A percentile compares a stretch with the other conserved stretches of the same genome.
These are phyloP conservation scores for Zoysia japonica DNA, from an alignment of 176 grass and related monocot genomes.

Conservation along the genomic window DNA sequence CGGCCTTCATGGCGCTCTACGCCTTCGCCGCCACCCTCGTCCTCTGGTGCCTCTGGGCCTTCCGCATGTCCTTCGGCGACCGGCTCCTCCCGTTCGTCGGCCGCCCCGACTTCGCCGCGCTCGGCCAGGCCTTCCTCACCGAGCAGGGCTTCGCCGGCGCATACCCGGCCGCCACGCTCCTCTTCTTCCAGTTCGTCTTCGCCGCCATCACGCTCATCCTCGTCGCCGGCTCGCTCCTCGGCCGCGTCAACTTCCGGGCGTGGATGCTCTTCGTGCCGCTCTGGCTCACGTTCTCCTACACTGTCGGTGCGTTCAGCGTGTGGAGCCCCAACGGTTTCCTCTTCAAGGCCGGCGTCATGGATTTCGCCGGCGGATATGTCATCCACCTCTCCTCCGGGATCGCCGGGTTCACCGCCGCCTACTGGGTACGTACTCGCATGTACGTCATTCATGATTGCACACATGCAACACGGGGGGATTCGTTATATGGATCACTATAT, in stretches of 20 bases:
- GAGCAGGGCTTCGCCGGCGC: constrained; percentile 64
- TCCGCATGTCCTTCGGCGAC: constrained; percentile 82
- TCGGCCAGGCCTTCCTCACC: constrained; percentile 47
- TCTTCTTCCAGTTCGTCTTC: constrained; percentile 86
- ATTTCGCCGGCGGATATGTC: constrained; percentile 75
- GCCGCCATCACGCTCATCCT: constrained; percentile 87
- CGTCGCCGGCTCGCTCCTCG: constrained; percentile 70
- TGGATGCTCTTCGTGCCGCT: constrained; percentile 87
- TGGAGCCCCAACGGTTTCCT: constrained; percentile 84
- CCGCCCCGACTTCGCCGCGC: constrained; percentile 52
- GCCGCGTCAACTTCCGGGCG: constrained; percentile 65
- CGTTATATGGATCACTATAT: not conserved
- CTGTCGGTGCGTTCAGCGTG: constrained; percentile 76
- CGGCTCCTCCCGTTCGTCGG: constrained; percentile 57
- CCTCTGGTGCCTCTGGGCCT: constrained; percentile 71
- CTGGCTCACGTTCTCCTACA: constrained; percentile 90
- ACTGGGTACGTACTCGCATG: constrained; percentile 43
- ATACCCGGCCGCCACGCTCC: constrained; percentile 70
- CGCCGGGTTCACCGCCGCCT: constrained; percentile 67
- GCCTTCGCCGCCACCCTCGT: constrained; percentile 69
- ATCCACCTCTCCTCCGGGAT: constrained; percentile 82
- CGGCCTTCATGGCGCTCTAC: constrained; percentile 87
- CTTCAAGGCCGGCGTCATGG: constrained; percentile 78
- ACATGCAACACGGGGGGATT: not conserved
- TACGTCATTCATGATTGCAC: not conserved